Conservation (phyloP, 2,329 filamentous ascomycete species). For the Alternaria novae-zelandiae region DNA sequence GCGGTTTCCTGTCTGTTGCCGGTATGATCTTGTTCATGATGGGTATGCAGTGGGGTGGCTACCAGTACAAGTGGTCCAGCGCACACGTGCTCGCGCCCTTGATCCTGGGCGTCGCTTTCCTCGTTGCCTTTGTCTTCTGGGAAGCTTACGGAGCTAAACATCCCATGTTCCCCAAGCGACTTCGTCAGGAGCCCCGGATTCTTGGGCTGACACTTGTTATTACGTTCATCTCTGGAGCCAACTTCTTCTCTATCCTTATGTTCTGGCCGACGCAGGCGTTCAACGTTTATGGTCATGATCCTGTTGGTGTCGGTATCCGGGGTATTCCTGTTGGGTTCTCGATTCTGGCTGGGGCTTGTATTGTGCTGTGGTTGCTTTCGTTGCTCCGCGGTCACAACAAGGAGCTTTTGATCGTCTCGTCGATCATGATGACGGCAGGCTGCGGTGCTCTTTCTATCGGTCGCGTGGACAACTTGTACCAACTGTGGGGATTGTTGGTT, state of each 20-base stretch:
- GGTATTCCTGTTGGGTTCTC: slow-evolving; percentile 69
- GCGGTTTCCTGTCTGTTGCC: slow-evolving; percentile 30
- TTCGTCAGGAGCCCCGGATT: slow-evolving; percentile 35
- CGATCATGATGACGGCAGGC: slow-evolving; percentile 71
- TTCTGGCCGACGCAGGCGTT: slow-evolving; percentile 44
- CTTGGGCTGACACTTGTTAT: slow-evolving; percentile 38
- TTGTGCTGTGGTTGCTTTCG: slow-evolving; percentile 64
- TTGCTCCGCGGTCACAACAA: slow-evolving; percentile 65
- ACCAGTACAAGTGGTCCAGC: slow-evolving; percentile 62
- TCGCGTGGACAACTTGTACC: slow-evolving; percentile 59
- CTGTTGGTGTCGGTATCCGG: slow-evolving; percentile 67
- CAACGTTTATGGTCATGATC: slow-evolving; percentile 59
- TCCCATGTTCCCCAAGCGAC: slow-evolving; percentile 53
- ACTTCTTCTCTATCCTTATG: slow-evolving; percentile 42
- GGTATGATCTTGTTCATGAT: slow-evolving; percentile 41
- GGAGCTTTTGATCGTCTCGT: slow-evolving; percentile 64
- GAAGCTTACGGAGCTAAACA: slow-evolving; percentile 37
- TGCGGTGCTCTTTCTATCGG: slow-evolving; percentile 62
- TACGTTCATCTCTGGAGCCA: slow-evolving; percentile 42
- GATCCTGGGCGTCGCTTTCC: slow-evolving; percentile 55
- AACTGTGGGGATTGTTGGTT: slow-evolving; percentile 64
- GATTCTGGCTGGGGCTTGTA: slow-evolving; percentile 67
- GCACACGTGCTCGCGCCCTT: slow-evolving; percentile 62
- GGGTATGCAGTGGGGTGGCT: slow-evolving; percentile 56
- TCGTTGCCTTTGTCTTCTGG: slow-evolving; percentile 59